A percentile compares a stretch with the other conserved stretches of the same genome.
phyloP scores from a whole-genome alignment of 768 basidiomycete genomes.

The Stropharia rugosoannulata region DNA sequence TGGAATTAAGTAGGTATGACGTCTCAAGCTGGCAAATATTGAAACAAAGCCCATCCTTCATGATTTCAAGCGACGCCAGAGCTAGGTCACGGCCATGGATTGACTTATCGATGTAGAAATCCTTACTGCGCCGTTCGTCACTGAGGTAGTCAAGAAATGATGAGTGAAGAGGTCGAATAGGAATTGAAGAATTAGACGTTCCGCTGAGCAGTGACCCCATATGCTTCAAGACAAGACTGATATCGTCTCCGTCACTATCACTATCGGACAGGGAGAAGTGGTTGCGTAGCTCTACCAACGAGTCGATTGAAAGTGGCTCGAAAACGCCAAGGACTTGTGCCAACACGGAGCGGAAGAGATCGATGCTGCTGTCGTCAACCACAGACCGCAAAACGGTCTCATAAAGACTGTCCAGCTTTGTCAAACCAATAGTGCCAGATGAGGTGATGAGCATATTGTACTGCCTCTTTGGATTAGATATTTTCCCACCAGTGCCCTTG shows the following conservation, averaged over 20 bases:
- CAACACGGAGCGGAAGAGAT: constrained; percentile 8
- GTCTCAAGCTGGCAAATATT: constrained; percentile 28
- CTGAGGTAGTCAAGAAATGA: constrained; percentile 31
- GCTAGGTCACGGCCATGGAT: constrained; percentile 4
- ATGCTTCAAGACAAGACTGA: neutral
- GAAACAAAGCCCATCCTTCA: constrained; percentile 24
- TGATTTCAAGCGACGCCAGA: constrained; percentile 10
- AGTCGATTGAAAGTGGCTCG: constrained; percentile 6
- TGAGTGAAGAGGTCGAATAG: constrained; percentile 16
- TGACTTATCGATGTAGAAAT: constrained; percentile 18
- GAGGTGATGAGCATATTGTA: neutral
- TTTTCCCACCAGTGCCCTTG: neutral
- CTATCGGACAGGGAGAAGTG: neutral
- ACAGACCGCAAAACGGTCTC: neutral
- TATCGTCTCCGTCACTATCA: neutral
- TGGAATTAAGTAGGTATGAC: constrained; percentile 23
- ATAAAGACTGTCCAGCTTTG: neutral
- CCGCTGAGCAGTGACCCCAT: constrained; percentile 10
- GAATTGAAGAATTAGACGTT: neutral
- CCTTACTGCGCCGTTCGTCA: constrained; percentile 18
- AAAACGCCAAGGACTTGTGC: constrained; percentile 3
- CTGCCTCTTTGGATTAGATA: neutral
- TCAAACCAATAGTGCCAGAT: neutral
- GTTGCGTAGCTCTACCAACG: neutral
- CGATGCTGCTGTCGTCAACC: neutral